A percentile compares a stretch with the other conserved stretches of the same genome.
Evolutionary conservation across 2,329 filamentous ascomycete genomes (phyloP).

Genomic region (Fusarium subtropicale): DNA sequence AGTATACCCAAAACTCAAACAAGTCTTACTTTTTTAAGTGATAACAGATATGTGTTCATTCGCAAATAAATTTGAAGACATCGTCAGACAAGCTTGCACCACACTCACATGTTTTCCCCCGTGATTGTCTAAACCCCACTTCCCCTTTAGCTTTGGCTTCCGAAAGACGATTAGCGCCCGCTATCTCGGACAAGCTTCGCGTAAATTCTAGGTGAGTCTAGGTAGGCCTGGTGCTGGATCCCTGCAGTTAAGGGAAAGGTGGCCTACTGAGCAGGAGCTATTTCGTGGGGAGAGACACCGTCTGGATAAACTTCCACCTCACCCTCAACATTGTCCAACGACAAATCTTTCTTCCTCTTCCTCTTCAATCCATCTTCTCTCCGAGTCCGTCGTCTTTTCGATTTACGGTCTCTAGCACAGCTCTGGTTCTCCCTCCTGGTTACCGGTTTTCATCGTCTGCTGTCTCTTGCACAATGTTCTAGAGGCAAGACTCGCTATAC

Average conservation of each 20-base stretch:
- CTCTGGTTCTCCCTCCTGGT: constrained; percentile 58
- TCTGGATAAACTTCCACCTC: constrained; percentile 58
- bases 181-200: constrained; percentile 46
- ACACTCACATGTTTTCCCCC: constrained; percentile 39
- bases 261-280: constrained; percentile 28
- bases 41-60: not conserved
- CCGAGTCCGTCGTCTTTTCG: constrained; percentile 40
- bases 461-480: constrained; percentile 56
- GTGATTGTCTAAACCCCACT: constrained; percentile 40
- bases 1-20: not conserved
- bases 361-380: constrained; percentile 44
- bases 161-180: constrained; percentile 22
- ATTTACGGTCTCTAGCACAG: constrained; percentile 50
- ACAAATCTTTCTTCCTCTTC: constrained; percentile 41
- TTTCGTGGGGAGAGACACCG: constrained; percentile 46
- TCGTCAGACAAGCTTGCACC: not conserved
- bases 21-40: not conserved
- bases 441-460: constrained; percentile 52
- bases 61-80: constrained; percentile 2
- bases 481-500: constrained; percentile 49
- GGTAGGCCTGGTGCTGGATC: constrained; percentile 38
- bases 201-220: constrained; percentile 48
- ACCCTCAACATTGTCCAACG: constrained; percentile 51
- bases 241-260: constrained; percentile 41
- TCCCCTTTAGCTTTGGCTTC: constrained; percentile 32